These are phyloP conservation scores for Actinomortierella wolfii DNA, from an alignment of 371 early-diverging fungal species.

Conservation along the genomic window DNA sequence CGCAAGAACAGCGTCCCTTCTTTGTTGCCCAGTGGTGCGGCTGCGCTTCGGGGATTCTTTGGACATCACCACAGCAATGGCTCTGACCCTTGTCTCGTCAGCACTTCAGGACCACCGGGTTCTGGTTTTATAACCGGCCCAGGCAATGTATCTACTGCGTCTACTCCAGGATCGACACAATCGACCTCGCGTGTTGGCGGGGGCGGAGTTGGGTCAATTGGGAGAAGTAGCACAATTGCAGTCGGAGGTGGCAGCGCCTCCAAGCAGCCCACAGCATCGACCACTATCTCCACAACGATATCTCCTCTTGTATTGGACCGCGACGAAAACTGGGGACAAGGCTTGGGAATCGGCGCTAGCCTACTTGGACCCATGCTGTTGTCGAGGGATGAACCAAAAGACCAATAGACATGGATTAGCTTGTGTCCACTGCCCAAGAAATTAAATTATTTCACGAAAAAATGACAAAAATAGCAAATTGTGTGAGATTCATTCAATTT, in stretches of 20 bases:
- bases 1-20: no score
- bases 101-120: slow-evolving; percentile 4
- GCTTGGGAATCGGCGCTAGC: slow-evolving; percentile 22
- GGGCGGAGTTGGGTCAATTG: not conserved
- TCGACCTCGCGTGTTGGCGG: not conserved
- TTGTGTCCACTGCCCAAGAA: no score
- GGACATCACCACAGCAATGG: no score
- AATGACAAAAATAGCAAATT: no score
- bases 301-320: slow-evolving; percentile 28
- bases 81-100: no score
- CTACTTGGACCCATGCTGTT: slow-evolving; percentile 29
- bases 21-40: no score
- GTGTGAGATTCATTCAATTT: no score
- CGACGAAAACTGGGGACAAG: slow-evolving; percentile 37
- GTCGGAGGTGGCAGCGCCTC: not conserved
- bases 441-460: no score
- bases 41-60: no score
- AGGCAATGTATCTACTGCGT: not conserved
- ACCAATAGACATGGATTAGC: no score
- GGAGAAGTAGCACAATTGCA: not conserved
- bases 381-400: not conserved
- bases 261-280: not conserved
- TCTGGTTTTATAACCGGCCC: not conserved
- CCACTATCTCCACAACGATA: slow-evolving; percentile 4
- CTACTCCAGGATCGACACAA: slow-evolving; percentile 1